Base-by-base conservation (phyloP, 805 yeast species). In the Candida incommunis region DNA sequence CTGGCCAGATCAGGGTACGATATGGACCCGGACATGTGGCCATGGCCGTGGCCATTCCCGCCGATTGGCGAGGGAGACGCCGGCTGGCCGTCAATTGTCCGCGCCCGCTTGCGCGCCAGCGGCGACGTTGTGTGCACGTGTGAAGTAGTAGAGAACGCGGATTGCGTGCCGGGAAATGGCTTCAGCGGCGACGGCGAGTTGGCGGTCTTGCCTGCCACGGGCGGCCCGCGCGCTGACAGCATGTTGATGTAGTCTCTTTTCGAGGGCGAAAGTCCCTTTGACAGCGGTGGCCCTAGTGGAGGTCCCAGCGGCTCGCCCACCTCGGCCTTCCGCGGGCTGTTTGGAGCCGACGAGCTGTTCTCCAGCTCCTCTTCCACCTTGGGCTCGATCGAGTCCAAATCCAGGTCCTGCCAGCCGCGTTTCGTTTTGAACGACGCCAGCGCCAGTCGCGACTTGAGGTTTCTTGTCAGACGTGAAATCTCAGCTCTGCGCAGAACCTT, bases 401-500 rank as follows among this genome's bases (percentile, higher is more conserved):
- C 54, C 31, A 63, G 54, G 45, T 58, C 55, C 50, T 61, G 64
- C 62, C 65, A 61, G 25, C 69, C 69, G 3, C 65, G 56, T 43
- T 59, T 59, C 42, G 71, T 56, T 51, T 67, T 67, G 59, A 57
- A 59, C 22, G 65, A 55, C 4, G 72, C 72, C 42, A 63, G 52
- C 21, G 67, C 68, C 15, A 67, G 60, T 34, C 71, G 53, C 37
- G 64, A 61, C 48, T 68, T 68, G 45, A 67, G 59, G 47, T 61
- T 63, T 27, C 68, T 55, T 13, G 72, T 62, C 41, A 68, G 55
- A 23, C 69, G 51, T 22, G 69, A 60, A 43, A 67, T 63, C 48
- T 66, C 67, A 1, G 71, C 71, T 29, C 71, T 58, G 23, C 63
- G 58, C 34, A 67, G 58, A 20, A 67, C 66, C 40, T 64, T 63